These are phyloP conservation scores for Bidens hawaiensis DNA, from an alignment of 140 eudicot species.

Conservation along the genomic window DNA sequence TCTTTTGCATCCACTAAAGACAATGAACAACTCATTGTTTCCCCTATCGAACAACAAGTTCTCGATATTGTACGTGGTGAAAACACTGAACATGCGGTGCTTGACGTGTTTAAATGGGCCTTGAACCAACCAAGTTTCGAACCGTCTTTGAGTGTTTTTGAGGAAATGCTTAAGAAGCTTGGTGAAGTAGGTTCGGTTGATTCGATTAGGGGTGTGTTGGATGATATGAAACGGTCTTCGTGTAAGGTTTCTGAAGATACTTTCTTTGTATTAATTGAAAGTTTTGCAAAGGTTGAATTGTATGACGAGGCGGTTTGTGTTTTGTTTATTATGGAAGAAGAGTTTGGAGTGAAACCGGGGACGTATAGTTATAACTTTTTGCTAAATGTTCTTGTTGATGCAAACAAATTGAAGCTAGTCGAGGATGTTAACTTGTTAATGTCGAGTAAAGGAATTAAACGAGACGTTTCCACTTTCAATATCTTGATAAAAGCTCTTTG, in stretches of 20 bases:
- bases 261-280: slow-evolving; percentile 66
- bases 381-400: slow-evolving; percentile 92
- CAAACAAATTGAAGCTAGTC: slow-evolving; percentile 65
- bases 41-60: slow-evolving; percentile 44
- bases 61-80: slow-evolving; percentile 47
- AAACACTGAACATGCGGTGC: slow-evolving; percentile 51
- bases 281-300: slow-evolving; percentile 44
- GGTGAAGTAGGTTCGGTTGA: slow-evolving; percentile 66
- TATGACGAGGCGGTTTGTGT: slow-evolving; percentile 83
- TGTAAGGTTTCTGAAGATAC: slow-evolving; percentile 55
- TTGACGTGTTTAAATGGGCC: slow-evolving; percentile 66
- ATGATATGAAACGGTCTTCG: slow-evolving; percentile 53
- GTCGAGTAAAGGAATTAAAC: slow-evolving; percentile 43
- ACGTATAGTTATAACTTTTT: slow-evolving; percentile 57
- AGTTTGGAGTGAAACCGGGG: slow-evolving; percentile 58
- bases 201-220: slow-evolving; percentile 45
- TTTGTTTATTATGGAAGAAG: slow-evolving; percentile 67
- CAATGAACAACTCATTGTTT: slow-evolving; percentile 31
- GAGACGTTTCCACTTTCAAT: slow-evolving; percentile 77
- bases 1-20: slow-evolving; percentile 35
- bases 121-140: slow-evolving; percentile 54
- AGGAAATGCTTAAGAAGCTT: slow-evolving; percentile 69
- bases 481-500: slow-evolving; percentile 86
- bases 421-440: slow-evolving; percentile 66
- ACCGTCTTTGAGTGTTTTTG: slow-evolving; percentile 57